Percentiles rank a stretch among this genome's conserved stretches.
These are phyloP conservation scores for Pulveroboletus ravenelii DNA, from an alignment of 768 basidiomycete species.

Conservation along the genomic window DNA sequence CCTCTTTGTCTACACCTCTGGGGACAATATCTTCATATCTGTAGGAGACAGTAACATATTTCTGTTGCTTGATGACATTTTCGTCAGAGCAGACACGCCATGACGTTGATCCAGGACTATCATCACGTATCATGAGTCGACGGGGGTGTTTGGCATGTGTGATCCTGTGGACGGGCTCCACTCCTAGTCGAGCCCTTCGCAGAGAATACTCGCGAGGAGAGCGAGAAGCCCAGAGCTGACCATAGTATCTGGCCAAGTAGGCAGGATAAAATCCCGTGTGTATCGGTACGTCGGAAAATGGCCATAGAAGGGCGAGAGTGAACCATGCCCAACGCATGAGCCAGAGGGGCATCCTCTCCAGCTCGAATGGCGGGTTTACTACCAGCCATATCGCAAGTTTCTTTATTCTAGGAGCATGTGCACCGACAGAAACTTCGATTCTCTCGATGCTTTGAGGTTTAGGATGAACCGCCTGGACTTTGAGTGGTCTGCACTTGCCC, in stretches of 20 bases:
- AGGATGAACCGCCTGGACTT: slow-evolving; percentile 24
- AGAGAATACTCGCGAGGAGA: slow-evolving; percentile 21
- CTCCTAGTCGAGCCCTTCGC: slow-evolving; percentile 1
- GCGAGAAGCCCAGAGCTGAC: slow-evolving; percentile 23
- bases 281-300: background rate
- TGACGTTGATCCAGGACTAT: background rate
- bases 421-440: background rate
- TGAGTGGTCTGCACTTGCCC: slow-evolving; percentile 19
- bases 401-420: background rate
- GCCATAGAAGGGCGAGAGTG: slow-evolving; percentile 13
- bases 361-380: background rate
- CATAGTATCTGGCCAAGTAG: slow-evolving; percentile 17
- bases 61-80: slow-evolving; percentile 4
- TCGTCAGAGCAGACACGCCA: slow-evolving; percentile 4
- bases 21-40: slow-evolving; percentile 9
- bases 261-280: slow-evolving; percentile 10
- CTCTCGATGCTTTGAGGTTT: background rate
- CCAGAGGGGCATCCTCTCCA: slow-evolving; percentile 7
- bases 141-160: slow-evolving; percentile 15
- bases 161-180: slow-evolving; percentile 1
- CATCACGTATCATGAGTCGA: slow-evolving; percentile 15
- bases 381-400: slow-evolving; percentile 20
- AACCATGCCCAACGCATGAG: slow-evolving; percentile 15
- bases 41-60: slow-evolving; percentile 22
- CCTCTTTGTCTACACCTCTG: background rate